Base-by-base conservation (phyloP, 495 filamentous ascomycete species). In the Thermothielavioides terrestris region DNA sequence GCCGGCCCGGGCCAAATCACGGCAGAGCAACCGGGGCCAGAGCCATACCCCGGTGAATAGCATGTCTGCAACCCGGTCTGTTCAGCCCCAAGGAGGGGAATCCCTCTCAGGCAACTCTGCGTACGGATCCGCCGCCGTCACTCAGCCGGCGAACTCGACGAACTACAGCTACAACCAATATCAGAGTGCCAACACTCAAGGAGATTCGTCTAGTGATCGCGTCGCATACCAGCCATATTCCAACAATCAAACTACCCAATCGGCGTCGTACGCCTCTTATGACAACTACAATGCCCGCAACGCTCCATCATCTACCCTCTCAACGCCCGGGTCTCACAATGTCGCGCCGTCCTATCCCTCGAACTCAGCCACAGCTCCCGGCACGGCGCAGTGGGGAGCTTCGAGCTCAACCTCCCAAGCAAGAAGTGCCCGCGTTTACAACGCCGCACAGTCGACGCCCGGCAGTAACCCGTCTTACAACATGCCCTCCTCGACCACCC, bases 151-250 rank as follows among this genome's bases (percentile, higher is more conserved):
- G 11, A 53, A 26, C 17, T 28, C 60, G 15, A 49, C 40, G 20
- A 41, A 18, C 26, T 66, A 62, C 49, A 52, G 30, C 9, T 59
- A 59, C 42, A 50, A 36, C 21, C 56, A 58, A 11, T 56, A 59
- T 45, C 36, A 55, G 8, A 35, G 10, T n/a, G 44, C 41, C 4
- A 57, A 17, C 34, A 46, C 51, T 8, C 48, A 54, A 8, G 41
- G 50, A 11, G 57, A 60, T n/a, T 20, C 43, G 32, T 42, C 59
- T 1, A 64, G 38, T 34, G 53, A 47, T 26, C 46, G 43, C 12
- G 42, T 59, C 10, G 42, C 54, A 2, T 64, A 62, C 38, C 59
- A 66, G 23, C 56, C 58, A 4, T 60, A 66, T 32, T 37, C 55
- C 2, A 49, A 40, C 21, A 52, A 44, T 10, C 49, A 35, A 8